A percentile compares a stretch with the other conserved stretches of the same genome.
phyloP scores from a whole-genome alignment of 2,329 filamentous ascomycete genomes.

The Trichoderma arundinaceum region DNA sequence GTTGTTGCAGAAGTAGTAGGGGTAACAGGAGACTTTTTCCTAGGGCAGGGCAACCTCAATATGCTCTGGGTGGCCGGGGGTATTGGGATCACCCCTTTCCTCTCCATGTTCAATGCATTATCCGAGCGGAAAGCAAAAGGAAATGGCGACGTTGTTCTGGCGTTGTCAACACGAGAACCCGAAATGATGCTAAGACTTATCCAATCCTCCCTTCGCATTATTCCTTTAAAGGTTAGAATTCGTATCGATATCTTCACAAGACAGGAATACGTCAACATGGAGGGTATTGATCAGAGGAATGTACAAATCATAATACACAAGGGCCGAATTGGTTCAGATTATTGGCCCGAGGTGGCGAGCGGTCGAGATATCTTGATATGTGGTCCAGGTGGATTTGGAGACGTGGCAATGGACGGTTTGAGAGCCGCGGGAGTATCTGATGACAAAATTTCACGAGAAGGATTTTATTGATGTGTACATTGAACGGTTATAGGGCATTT shows the following conservation, averaged over 20 bases:
- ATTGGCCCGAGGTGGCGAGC: conserved; percentile 18
- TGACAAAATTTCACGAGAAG: conserved; percentile 21
- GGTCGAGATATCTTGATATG: conserved; percentile 27
- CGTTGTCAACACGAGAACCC: conserved; percentile 27
- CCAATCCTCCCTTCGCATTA: conserved; percentile 10
- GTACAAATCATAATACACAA: conserved; percentile 12
- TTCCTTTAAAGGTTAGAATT: not conserved
- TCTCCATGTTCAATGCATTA: conserved; percentile 29
- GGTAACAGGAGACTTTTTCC: conserved; percentile 29
- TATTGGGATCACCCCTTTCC: conserved; percentile 31
- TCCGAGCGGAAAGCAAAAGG: conserved; percentile 16
- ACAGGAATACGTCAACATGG: conserved; percentile 12
- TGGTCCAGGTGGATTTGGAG: conserved; percentile 27
- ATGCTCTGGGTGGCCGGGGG: conserved; percentile 31
- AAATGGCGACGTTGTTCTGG: conserved; percentile 23
- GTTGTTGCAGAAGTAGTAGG: conserved; percentile 24
- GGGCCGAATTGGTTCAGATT: conserved; percentile 2
- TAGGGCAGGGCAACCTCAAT: conserved; percentile 10
- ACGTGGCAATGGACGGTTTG: conserved; percentile 23
- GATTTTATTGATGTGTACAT: conserved; percentile 14
- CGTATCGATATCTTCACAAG: conserved; percentile 26
- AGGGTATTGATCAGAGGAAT: conserved; percentile 4
- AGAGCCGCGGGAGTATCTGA: conserved; percentile 17
- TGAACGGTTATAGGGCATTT: too few relatives aligned
- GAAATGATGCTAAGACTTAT: conserved; percentile 28